A percentile compares a stretch with the other conserved stretches of the same genome.
Evolutionary conservation across 2,329 filamentous ascomycete genomes (phyloP).

Genomic region (Alternaria solani): DNA sequence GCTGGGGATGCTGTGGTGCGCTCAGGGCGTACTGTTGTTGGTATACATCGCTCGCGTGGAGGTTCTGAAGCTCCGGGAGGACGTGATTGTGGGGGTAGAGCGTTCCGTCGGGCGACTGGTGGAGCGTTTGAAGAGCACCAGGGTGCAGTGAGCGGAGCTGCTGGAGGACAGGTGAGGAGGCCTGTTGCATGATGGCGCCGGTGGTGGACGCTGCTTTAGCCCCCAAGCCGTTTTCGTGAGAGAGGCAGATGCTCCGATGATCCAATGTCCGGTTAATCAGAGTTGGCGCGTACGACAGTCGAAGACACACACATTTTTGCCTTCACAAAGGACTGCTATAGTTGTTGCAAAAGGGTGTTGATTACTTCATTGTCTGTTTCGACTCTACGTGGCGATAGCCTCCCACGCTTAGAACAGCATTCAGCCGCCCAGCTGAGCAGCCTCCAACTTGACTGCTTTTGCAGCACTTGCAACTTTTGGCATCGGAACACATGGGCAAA

Average conservation of each 20-base stretch:
- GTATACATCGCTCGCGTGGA: conserved; percentile 46
- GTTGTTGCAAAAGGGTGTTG: conserved; percentile 22
- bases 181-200: conserved; percentile 36
- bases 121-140: conserved; percentile 37
- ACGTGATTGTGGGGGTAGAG: conserved; percentile 30
- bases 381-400: conserved; percentile 30
- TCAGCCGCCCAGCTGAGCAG: conserved; percentile 17
- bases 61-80: conserved; percentile 50
- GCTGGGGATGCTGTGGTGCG: conserved; percentile 30
- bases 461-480: conserved; percentile 18
- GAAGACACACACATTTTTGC: conserved; percentile 5
- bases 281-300: background rate
- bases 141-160: conserved; percentile 38
- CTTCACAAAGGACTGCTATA: conserved; percentile 8
- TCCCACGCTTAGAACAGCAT: conserved; percentile 26
- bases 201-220: conserved; percentile 38
- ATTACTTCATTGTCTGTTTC: conserved; percentile 41
- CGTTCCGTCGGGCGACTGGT: conserved; percentile 38
- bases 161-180: conserved; percentile 29
- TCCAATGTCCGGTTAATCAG: conserved; percentile 7
- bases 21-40: conserved; percentile 30
- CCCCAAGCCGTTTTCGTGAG: conserved; percentile 12
- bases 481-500: conserved; percentile 10
- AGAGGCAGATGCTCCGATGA: conserved; percentile 11
- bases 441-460: conserved; percentile 12